A percentile compares a stretch with the other conserved stretches of the same genome.
phyloP scores from a whole-genome alignment of 768 basidiomycete genomes.

The Rhodocollybia butyracea region DNA sequence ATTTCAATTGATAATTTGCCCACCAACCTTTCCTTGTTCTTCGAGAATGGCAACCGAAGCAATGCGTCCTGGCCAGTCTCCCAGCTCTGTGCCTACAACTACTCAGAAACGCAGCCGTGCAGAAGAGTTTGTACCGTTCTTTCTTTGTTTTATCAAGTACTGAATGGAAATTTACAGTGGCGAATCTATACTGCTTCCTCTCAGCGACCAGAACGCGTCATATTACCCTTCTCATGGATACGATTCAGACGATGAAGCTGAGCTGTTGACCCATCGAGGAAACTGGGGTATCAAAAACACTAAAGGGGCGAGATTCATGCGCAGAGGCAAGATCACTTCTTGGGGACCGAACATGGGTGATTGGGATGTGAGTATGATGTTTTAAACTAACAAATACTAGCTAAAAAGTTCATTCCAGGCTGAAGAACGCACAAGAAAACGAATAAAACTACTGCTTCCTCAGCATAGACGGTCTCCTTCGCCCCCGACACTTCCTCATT shows the following conservation, averaged over 20 bases:
- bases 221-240: slow-evolving; percentile 82
- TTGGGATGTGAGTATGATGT: slow-evolving; percentile 63
- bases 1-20: neutral
- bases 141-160: neutral
- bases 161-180: slow-evolving; percentile 11
- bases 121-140: neutral
- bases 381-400: slow-evolving; percentile 3
- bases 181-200: slow-evolving; percentile 39
- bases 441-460: slow-evolving; percentile 66
- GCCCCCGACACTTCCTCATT: slow-evolving; percentile 70
- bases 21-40: neutral
- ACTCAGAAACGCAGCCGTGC: neutral
- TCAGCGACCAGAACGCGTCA: slow-evolving; percentile 76
- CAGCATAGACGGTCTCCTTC: slow-evolving; percentile 62
- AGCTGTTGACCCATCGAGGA: slow-evolving; percentile 48
- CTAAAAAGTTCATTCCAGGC: slow-evolving; percentile 40
- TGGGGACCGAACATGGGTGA: slow-evolving; percentile 87
- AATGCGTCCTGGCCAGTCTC: neutral
- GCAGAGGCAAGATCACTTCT: slow-evolving; percentile 74
- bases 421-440: slow-evolving; percentile 81
- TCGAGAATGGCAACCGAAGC: slow-evolving; percentile 1
- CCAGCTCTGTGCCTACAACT: neutral
- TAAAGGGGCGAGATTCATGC: slow-evolving; percentile 78
- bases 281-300: slow-evolving; percentile 85
- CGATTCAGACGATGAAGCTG: slow-evolving; percentile 53